A percentile compares a stretch with the other conserved stretches of the same genome.
These are phyloP conservation scores for Eucommia ulmoides DNA, from an alignment of 257 asterid species.

Conservation along the genomic window DNA sequence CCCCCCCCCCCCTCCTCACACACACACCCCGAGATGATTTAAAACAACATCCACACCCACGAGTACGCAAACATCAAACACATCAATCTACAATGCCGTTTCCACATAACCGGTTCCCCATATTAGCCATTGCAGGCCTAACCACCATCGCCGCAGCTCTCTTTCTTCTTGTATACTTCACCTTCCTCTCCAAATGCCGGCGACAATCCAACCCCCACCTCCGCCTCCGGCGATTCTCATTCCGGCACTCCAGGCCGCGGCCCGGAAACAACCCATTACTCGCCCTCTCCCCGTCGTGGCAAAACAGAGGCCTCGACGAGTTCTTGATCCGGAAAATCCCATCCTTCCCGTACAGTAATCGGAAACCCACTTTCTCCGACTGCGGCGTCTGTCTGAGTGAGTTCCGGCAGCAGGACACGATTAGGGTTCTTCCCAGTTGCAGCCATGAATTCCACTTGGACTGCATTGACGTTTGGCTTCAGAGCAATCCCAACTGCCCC, in stretches of 20 bases:
- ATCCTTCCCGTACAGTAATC: constrained; percentile 31
- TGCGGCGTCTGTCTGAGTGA: constrained; percentile 69
- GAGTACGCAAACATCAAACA: too few species aligned
- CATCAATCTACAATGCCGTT: constrained; percentile 26
- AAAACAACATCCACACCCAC: too few species aligned
- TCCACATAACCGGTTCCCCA: constrained; percentile 46
- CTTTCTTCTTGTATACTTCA: constrained; percentile 50
- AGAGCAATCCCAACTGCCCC: constrained; percentile 63
- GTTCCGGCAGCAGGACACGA: constrained; percentile 50
- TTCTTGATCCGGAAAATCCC: constrained; percentile 54
- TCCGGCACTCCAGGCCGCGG: constrained; percentile 14
- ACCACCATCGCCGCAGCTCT: constrained; percentile 60
- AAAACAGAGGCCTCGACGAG: constrained; percentile 59
- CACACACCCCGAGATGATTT: too few species aligned
- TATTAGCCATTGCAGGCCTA: constrained; percentile 49
- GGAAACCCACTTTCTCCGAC: constrained; percentile 20
- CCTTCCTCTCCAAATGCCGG: constrained; percentile 63
- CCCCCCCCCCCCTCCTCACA: too few species aligned
- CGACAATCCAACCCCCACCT: constrained; percentile 47
- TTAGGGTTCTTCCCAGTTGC: constrained; percentile 63
- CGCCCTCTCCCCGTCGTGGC: constrained; percentile 45
- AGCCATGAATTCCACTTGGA: constrained; percentile 70
- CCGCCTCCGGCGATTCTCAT: constrained; percentile 32
- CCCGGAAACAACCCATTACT: constrained; percentile 22
- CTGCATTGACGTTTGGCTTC: constrained; percentile 77